Evolutionary conservation across 192 early-diverging fungal species (phyloP), one percentile per base, ranked within the genome.

Genomic region (Pilobolus umbonatus): DNA sequence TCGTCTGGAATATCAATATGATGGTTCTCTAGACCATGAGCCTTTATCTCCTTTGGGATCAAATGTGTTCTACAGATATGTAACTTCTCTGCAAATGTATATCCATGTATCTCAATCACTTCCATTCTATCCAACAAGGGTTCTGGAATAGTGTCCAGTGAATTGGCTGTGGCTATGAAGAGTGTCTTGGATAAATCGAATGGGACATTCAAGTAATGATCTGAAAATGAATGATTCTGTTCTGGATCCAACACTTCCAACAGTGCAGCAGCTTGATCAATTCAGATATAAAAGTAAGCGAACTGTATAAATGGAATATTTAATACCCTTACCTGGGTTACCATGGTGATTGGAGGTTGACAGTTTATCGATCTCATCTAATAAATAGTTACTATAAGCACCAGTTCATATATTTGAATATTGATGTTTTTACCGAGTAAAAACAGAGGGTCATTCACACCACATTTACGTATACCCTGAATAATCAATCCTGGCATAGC

Each of bases 81-180:
- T n/a, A 89, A 50, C 62, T 94, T 94, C 59, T 94, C 90, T 7
- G 88, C 87, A 61, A 87, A 85, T 3, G 87, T 89, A 63, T 93
- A 93, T 22, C 91, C 88, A 30, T 87, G 78, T 19, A 93, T 64
- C 2, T 74, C 72, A 36, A 91, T 90, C 14, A 89, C 47, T 67
- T 91, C 87, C 92, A 94, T 94, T 53, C 92, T 80, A 68, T 94
- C 92, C 22, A 89, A 45, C 4, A 94, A 57, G 10, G 92, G 88
- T 17, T 78, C 80, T 1, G 90, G 84, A 42, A 94, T 92, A 0
- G 89, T 90, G 30, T 88, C 87, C 3, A 81, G 51, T n/a, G 80
- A 79, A 57, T 94, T 94, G 36, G 89, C 88, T 2, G 92, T 94
- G 26, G 87, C 86, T 57, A 94, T 88, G 51, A 94, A 92, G 2